Evolutionary conservation across 306 rosid genomes (phyloP), one percentile per base, ranked within the genome.

Genomic region (Parietaria judaica): DNA sequence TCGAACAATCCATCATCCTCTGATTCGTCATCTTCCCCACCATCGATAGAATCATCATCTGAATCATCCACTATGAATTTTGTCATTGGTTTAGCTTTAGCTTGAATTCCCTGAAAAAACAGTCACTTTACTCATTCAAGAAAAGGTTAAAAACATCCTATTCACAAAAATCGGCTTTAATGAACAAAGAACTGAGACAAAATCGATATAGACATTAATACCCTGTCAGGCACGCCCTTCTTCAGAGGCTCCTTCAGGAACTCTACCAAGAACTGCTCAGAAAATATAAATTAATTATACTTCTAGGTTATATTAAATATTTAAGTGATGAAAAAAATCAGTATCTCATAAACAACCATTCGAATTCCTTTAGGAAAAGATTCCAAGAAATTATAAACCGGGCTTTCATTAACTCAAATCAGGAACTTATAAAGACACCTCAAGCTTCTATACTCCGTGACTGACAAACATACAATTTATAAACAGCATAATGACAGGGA

Each of bases 1-100:
- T 88, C 96, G 77, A 82, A 92, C 67, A 85, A 67, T 3, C 65
- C 89, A 6, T 73, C 94, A 46, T 71, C 84, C 71, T 82, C 78
- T 12, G 82, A 72, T 57, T 83, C 81, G 13, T 75, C 94, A 57
- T 80, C 90, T 61, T 5, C 74, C 55, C 66, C 77, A 61, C 50
- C 87, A 52, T 83, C 83, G 51, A 60, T 57, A 54, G 50, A 45
- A 66, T 75, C 81, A 50, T 78, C 78, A 61, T 79, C 94, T 15
- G 8, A 14, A 65, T 81, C 84, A 47, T 79, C 88, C 76, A 79
- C 88, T 64, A 88, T 92, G 76, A 92, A 92, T 62, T 77, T 74
- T 35, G 87, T 74, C 64, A 70, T 86, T 66, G 70, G 51, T 56
- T 79, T 67, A 57, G 74, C 74, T 81, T 46, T 46, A 23, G 31